Base-by-base conservation (phyloP, 108 stramenopile genomes). In the Nannochloropsis salina region DNA sequence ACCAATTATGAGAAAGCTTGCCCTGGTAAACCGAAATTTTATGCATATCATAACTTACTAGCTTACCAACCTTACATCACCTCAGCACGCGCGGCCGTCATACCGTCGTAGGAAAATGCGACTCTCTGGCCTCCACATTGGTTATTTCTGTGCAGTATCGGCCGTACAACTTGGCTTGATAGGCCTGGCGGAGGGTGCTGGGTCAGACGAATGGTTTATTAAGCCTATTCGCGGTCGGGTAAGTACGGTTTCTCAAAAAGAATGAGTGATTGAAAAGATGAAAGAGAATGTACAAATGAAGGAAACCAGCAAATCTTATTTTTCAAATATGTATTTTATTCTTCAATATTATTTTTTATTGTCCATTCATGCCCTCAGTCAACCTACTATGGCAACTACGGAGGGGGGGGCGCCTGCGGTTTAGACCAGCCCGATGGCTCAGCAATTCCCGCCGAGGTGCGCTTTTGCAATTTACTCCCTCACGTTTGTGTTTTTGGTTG, bases 321-420 rank as follows among this genome's bases (percentile, higher is more conserved):
- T 74, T 74, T 74, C 15, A 74, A 74, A 74, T 6, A 8, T 74
- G 1, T 8, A 15, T 74, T 74, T 15, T 74, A 74, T n/a, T 6
- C 61, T 74, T 51, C 47, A 1, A 51, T 15, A 51, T n/a, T 6
- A 2, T n/a, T n/a, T 31, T 31, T 31, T 1, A 31, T 31, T 31
- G 1, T 31, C 15, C 8, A 3, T 3, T 6, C 61, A 15, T n/a
- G 20, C 61, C 61, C 61, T 74, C 3, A 74, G 61, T 74, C 61
- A 74, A 74, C 61, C 61, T 74, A 74, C 61, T 74, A 74, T n/a
- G 61, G 61, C 6, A 74, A 74, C 61, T 74, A 74, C 61, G 20
- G n/a, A 74, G 61, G 61, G 20, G 61, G 61, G 2, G 61, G 61
- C n/a, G 61, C 61, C 0, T 74, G 61, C n/a, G 61, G 61, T 2